Percentiles rank a stretch among this genome's conserved stretches.
These are phyloP conservation scores for Primulina huaijiensis DNA, from an alignment of 257 asterid species.

Conservation along the genomic window DNA sequence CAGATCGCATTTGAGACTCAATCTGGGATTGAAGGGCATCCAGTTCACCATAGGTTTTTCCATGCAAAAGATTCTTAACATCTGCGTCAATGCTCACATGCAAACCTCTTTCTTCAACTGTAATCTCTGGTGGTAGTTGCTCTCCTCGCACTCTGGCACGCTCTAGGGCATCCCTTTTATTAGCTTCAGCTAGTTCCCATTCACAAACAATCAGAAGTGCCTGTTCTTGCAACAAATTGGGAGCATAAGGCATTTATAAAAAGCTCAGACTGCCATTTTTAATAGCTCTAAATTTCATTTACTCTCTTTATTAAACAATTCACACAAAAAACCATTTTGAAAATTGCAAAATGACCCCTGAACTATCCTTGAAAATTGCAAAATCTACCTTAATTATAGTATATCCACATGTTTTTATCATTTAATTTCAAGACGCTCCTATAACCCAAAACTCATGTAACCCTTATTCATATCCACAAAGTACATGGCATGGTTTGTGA, in stretches of 20 bases:
- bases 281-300: background rate
- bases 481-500: background rate
- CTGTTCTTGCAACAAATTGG: constrained; percentile 31
- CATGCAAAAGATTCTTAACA: constrained; percentile 64
- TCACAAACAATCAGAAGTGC: constrained; percentile 83
- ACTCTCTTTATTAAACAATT: too few species aligned
- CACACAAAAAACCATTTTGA: too few species aligned
- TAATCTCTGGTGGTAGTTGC: constrained; percentile 70
- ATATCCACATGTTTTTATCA: background rate
- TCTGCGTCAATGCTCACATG: constrained; percentile 80
- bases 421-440: background rate
- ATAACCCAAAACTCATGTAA: background rate
- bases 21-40: constrained; percentile 63
- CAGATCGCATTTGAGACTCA: constrained; percentile 87
- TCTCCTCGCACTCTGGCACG: constrained; percentile 96
- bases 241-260: background rate
- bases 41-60: constrained; percentile 59
- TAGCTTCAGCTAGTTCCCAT: constrained; percentile 88
- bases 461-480: background rate
- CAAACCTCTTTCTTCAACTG: constrained; percentile 84
- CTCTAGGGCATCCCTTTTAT: constrained; percentile 80
- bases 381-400: background rate
- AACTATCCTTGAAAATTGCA: background rate
- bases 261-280: background rate
- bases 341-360: background rate